Evolutionary conservation across 495 filamentous ascomycete species (phyloP), one percentile per base, ranked within the genome.

Genomic region (Penicillium cosmopolitanum): DNA sequence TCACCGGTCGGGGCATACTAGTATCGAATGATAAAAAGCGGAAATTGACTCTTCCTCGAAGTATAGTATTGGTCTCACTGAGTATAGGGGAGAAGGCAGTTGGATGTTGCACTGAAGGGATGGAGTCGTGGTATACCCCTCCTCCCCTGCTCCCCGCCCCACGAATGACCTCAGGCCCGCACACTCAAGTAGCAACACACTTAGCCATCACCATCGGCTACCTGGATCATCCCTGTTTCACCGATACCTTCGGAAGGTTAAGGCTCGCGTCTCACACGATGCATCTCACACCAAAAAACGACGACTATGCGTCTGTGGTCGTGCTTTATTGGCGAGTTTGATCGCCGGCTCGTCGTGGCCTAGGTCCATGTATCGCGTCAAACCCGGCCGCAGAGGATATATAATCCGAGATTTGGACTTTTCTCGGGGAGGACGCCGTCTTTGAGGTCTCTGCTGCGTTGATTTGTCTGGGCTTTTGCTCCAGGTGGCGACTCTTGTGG

Each of bases 1-100:
- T 75, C 23, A 79, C 81, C 34, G 73, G 76, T 47, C 64, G 72
- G 15, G 73, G 68, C 78, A 78, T 78, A 9, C 2, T 58, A 40
- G 4, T 13, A 44, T 16, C 16, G n/a, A 44, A 12, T 38, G 36
- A 12, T 38, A 31, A 31, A 31, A 31, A 7, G 5, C 4, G 8
- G 5, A 31, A 31, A 31, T 4, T 6, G 28, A 31, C 5, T 31
- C 5, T 2, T 3, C 28, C 28, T 31, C 28, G 28, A 31, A 7
- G 28, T 31, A 31, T 7, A 31, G 5, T 31, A 31, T 31, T 31
- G 28, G 5, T 31, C 11, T 5, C 36, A 15, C 12, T 2, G 11
- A n/a, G 15, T 40, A 44, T 44, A 16, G 42, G 16, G 42, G 16
- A 9, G 16, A 44, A 38, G 9, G 33, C 1, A 16, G 13, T 53